These are phyloP conservation scores for Oenanthe sinensis DNA, from an alignment of 129 eudicot species.

Conservation along the genomic window DNA sequence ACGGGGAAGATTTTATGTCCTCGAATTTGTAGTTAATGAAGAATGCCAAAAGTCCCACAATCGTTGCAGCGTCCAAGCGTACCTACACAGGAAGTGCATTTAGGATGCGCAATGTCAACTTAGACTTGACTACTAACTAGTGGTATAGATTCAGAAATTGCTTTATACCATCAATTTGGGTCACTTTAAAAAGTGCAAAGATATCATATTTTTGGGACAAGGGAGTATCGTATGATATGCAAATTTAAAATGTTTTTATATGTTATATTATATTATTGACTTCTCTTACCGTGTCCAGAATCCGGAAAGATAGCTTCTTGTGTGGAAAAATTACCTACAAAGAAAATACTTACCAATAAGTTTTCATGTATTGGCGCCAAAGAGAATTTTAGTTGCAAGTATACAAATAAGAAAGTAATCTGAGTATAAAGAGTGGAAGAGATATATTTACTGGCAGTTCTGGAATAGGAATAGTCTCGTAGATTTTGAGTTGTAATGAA, in stretches of 20 bases:
- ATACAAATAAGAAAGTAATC: background rate
- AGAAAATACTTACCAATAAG: background rate
- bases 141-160: background rate
- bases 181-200: background rate
- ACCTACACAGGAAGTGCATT: slow-evolving; percentile 43
- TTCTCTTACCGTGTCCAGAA: slow-evolving; percentile 82
- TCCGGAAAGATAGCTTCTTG: slow-evolving; percentile 94
- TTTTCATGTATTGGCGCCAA: background rate
- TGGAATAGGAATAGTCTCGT: slow-evolving; percentile 91
- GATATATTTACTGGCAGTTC: slow-evolving; percentile 61
- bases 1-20: slow-evolving; percentile 79
- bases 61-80: slow-evolving; percentile 82
- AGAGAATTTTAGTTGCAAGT: background rate
- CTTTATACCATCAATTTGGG: background rate
- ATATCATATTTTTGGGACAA: background rate
- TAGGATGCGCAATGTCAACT: background rate
- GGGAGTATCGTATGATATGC: background rate
- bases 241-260: background rate
- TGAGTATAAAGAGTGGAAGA: slow-evolving; percentile 12
- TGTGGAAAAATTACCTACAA: slow-evolving; percentile 93
- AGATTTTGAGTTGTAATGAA: slow-evolving; percentile 74
- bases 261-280: background rate
- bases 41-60: slow-evolving; percentile 86
- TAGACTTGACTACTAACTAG: background rate
- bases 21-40: slow-evolving; percentile 91